Evolutionary conservation across 2,329 filamentous ascomycete genomes (phyloP), one percentile per base, ranked within the genome.

Genomic region (Botryotinia globosa): DNA sequence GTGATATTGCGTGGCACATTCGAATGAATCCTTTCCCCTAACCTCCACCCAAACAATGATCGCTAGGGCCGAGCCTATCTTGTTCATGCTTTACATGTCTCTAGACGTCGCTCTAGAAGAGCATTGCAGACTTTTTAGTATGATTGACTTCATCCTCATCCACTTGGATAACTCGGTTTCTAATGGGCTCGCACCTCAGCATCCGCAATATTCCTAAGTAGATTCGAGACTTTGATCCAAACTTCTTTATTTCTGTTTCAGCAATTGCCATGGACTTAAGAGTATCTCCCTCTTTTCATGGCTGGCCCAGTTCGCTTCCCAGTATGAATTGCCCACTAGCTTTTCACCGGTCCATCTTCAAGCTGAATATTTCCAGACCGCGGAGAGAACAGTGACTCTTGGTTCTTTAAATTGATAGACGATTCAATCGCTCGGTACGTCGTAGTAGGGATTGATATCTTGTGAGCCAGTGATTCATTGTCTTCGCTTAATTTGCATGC

Each of bases 231-330:
- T 51, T 51, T 4, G 10, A 51, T 6, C 48, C 48, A 3, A 51
- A n/a, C 0, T 6, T n/a, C 0, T 14, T n/a, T 1, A n/a, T 14
- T 6, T 6, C 1, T 6, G 48, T n/a, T 51, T n/a, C 48, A 51
- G 48, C 48, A 51, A 14, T 51, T 14, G 22, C 22, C 48, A 10
- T 51, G 48, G 22, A 51, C 22, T n/a, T 51, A 25, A n/a, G 10
- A 12, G 10, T 14, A 4, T 51, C 25, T 14, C 22, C 4, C 6
- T 25, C 22, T 22, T 51, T 10, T 25, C 22, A 51, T 51, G 14
- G 1, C 1, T 7, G 4, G 5, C 10, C 0, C 45, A 25, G 10
- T 7, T 51, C 22, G 10, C 12, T n/a, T 51, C 25, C 6, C 20
- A 45, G 42, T 44, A 22, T 45, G n/a, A n/a, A n/a, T n/a, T n/a